Evolutionary conservation across 305 asterid genomes (phyloP).

Genomic region (Rubia tinctorum): DNA sequence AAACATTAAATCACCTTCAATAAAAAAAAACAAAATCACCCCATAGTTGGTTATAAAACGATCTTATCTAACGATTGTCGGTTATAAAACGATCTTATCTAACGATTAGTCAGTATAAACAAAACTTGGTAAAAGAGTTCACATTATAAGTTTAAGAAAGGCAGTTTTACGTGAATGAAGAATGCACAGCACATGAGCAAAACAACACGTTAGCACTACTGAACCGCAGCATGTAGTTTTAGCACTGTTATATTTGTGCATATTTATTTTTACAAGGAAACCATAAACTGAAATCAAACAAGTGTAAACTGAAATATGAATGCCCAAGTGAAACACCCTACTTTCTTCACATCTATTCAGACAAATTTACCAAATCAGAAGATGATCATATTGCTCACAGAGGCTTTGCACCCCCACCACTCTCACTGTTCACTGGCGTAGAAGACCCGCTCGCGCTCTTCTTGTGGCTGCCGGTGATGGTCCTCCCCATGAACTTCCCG

Average conservation of each 20-base stretch:
- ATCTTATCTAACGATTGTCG: no score
- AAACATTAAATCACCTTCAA: no score
- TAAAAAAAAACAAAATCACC: no score
- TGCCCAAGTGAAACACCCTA: slow-evolving; percentile 2
- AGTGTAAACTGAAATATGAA: no score
- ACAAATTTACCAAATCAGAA: not conserved
- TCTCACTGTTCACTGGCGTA: slow-evolving; percentile 70
- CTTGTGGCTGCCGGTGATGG: slow-evolving; percentile 56
- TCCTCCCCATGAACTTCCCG: slow-evolving; percentile 86
- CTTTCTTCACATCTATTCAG: slow-evolving; percentile 22
- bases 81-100: no score
- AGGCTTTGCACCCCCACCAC: slow-evolving; percentile 80
- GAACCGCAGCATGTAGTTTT: not conserved
- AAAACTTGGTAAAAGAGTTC: no score
- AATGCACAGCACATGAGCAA: not conserved
- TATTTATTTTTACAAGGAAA: not conserved
- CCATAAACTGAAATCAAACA: not conserved
- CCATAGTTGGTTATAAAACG: no score
- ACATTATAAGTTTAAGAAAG: no score
- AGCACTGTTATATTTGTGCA: not conserved
- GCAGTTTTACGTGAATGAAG: no score
- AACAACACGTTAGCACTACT: not conserved
- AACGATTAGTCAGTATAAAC: no score
- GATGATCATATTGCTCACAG: slow-evolving; percentile 15
- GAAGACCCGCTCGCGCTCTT: slow-evolving; percentile 74